Evolutionary conservation across 257 asterid genomes (phyloP).

Genomic region (Capsicum chinense): DNA sequence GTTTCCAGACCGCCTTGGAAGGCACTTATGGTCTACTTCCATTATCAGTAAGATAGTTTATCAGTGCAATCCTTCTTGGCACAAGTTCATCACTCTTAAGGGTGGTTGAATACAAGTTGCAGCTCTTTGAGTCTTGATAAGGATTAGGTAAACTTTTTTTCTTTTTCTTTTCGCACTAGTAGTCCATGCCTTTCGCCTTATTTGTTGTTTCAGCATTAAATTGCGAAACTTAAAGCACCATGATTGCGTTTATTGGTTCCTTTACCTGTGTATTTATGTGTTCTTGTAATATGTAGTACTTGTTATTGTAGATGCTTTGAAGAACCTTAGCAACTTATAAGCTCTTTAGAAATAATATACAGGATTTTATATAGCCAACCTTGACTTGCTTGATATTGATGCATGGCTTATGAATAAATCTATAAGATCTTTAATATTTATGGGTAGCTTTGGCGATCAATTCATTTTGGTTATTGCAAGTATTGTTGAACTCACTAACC

Average conservation of each 20-base stretch:
- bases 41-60: constrained; percentile 1
- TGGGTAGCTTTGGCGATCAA: neutral
- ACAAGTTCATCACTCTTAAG: neutral
- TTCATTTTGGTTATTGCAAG: neutral
- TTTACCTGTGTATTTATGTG: neutral
- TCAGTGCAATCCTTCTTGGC: constrained; percentile 8
- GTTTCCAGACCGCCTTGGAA: neutral
- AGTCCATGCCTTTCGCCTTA: neutral
- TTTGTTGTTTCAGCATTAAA: neutral
- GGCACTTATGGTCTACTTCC: neutral
- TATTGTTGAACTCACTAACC: neutral
- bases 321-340: constrained; percentile 4
- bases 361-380: neutral
- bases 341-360: neutral
- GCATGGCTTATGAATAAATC: neutral
- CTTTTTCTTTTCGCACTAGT: neutral
- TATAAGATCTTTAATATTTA: neutral
- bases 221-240: neutral
- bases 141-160: neutral
- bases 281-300: neutral
- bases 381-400: neutral
- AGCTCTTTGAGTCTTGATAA: neutral
- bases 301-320: neutral
- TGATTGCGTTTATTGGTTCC: neutral
- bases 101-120: constrained; percentile 10